Evolutionary conservation across 176 grass and related monocot genomes (phyloP).

Genomic region (Poa pratensis): DNA sequence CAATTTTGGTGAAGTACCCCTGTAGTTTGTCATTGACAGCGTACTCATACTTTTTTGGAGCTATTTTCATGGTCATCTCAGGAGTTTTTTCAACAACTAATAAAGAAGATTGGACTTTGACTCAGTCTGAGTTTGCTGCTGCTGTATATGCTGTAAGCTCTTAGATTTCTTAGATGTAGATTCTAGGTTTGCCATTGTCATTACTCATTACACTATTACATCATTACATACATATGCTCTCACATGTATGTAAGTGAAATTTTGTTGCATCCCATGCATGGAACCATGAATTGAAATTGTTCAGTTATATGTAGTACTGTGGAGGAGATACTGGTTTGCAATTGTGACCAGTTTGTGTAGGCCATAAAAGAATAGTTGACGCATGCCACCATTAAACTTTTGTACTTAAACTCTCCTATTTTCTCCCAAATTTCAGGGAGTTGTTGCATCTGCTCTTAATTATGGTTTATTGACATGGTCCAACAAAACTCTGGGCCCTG

Average conservation of each 20-base stretch:
- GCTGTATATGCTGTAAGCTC: slow-evolving; percentile 87
- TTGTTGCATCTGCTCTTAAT: slow-evolving; percentile 85
- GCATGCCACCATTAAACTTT: neutral
- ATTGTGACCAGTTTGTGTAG: slow-evolving; percentile 27
- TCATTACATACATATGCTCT: neutral
- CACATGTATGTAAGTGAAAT: neutral
- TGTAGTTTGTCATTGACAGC: slow-evolving; percentile 84
- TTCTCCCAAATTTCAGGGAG: slow-evolving; percentile 55
- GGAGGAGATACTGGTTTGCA: neutral
- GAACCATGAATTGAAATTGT: slow-evolving; percentile 28
- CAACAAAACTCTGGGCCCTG: slow-evolving; percentile 91
- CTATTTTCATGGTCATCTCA: slow-evolving; percentile 75
- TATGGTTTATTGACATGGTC: slow-evolving; percentile 88
- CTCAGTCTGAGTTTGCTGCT: slow-evolving; percentile 70
- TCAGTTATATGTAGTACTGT: slow-evolving; percentile 13
- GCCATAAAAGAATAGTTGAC: slow-evolving; percentile 3
- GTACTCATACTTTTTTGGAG: slow-evolving; percentile 86
- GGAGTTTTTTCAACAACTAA: slow-evolving; percentile 65
- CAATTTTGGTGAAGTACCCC: slow-evolving; percentile 75
- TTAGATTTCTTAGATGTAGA: slow-evolving; percentile 18
- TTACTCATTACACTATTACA: slow-evolving; percentile 10
- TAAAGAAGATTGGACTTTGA: slow-evolving; percentile 73
- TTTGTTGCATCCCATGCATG: slow-evolving; percentile 9
- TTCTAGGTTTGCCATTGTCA: neutral
- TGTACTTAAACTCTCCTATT: neutral